phyloP scores from a whole-genome alignment of 345 rosid species.

The Moringa oleifera region DNA sequence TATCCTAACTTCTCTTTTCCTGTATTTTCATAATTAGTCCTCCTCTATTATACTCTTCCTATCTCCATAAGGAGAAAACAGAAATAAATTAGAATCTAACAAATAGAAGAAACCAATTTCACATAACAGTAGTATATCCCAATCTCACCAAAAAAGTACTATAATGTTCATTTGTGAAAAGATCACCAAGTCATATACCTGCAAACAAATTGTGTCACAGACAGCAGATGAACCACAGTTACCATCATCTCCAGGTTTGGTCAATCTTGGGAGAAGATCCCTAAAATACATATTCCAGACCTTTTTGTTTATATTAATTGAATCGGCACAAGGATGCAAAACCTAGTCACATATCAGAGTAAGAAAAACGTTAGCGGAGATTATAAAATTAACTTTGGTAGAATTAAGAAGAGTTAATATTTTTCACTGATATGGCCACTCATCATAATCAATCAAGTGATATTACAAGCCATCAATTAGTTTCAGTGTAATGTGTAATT shows the following conservation, averaged over 20 bases:
- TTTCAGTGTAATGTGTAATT: no score
- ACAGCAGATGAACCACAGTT: conserved; percentile 62
- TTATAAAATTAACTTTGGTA: neutral
- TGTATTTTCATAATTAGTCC: no score
- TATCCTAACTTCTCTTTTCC: no score
- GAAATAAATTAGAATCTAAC: no score
- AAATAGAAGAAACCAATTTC: no score
- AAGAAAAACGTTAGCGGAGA: neutral
- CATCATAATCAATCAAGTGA: no score
- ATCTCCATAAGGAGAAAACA: no score
- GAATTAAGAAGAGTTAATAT: no score
- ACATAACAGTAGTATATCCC: no score
- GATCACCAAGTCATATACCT: conserved; percentile 26
- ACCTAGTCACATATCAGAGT: conserved; percentile 34
- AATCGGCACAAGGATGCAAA: conserved; percentile 45
- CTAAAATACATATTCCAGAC: conserved; percentile 58
- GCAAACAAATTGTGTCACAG: conserved; percentile 62
- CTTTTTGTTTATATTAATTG: conserved; percentile 57
- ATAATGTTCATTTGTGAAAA: neutral
- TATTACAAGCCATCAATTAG: no score
- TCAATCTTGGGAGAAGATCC: conserved; percentile 54
- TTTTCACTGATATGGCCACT: neutral
- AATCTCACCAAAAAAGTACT: no score
- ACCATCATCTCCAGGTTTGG: conserved; percentile 56
- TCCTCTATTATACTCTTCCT: no score